Conservation (phyloP, 2,329 filamentous ascomycete genomes). For the Fusarium temperatum region DNA sequence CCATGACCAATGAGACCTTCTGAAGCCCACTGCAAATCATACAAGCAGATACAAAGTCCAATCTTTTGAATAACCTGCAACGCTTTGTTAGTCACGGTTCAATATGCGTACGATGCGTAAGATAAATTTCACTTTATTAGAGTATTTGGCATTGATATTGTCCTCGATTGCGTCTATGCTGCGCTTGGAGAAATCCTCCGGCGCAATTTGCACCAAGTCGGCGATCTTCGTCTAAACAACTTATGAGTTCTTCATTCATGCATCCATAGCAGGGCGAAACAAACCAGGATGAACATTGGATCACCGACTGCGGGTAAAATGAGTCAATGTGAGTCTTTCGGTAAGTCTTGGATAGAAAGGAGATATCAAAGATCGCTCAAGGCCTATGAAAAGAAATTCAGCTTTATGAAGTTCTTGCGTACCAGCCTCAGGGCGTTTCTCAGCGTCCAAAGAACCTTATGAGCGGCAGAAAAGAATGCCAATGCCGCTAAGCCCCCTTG, state of each 20-base stretch:
- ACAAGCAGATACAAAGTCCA: constrained; percentile 91
- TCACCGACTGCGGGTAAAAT: not conserved
- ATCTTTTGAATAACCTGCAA: constrained; percentile 86
- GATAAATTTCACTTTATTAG: constrained; percentile 74
- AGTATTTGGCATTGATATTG: constrained; percentile 96
- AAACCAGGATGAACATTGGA: constrained; percentile 62
- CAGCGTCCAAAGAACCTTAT: constrained; percentile 12
- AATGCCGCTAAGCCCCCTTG: not conserved
- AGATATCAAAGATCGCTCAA: not conserved
- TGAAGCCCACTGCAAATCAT: constrained; percentile 87
- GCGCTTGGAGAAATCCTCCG: constrained; percentile 85
- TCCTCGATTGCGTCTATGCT: constrained; percentile 90
- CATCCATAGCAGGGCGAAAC: constrained; percentile 20
- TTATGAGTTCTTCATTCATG: constrained; percentile 19
- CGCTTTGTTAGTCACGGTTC: not conserved
- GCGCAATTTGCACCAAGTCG: constrained; percentile 92
- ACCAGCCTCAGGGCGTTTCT: constrained; percentile 2
- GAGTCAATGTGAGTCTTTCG: not conserved
- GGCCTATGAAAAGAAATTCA: not conserved
- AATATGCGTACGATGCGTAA: not conserved
- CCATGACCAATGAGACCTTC: constrained; percentile 95
- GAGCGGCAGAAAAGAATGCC: constrained; percentile 38
- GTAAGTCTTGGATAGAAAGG: not conserved
- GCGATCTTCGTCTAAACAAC: constrained; percentile 81
- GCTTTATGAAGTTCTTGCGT: not conserved